Conservation (phyloP, 495 filamentous ascomycete genomes). For the Hypomontagnella submonticulosa region DNA sequence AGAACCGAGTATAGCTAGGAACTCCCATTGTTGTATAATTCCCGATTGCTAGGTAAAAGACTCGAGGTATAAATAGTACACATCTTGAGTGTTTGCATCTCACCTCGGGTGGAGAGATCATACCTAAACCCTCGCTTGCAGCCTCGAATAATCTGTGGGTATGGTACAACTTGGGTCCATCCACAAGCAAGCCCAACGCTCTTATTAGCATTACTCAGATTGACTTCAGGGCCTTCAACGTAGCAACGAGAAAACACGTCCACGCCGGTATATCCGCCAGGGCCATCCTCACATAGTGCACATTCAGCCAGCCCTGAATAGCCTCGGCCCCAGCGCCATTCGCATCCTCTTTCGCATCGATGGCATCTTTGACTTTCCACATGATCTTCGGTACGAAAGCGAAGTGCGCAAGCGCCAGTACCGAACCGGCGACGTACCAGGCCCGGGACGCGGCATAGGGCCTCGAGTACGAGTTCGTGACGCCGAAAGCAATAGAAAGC, state of each 20-base stretch:
- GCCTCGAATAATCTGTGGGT: no score
- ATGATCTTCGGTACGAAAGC: slow-evolving; percentile 45
- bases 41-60: no score
- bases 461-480: slow-evolving; percentile 36
- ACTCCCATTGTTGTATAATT: no score
- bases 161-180: background rate
- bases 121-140: no score
- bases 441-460: slow-evolving; percentile 27
- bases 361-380: slow-evolving; percentile 38
- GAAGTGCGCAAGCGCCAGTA: slow-evolving; percentile 38
- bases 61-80: no score
- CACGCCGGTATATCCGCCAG: slow-evolving; percentile 42
- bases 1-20: no score
- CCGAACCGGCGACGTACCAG: slow-evolving; percentile 44
- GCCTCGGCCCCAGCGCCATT: slow-evolving; percentile 17
- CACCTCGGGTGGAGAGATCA: no score
- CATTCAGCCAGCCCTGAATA: slow-evolving; percentile 39
- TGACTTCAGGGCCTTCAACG: slow-evolving; percentile 36
- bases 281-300: slow-evolving; percentile 39
- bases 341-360: slow-evolving; percentile 34
- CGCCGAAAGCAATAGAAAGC: slow-evolving; percentile 35
- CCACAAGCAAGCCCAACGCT: background rate
- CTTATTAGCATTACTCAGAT: background rate
- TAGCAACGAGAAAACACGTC: slow-evolving; percentile 45
- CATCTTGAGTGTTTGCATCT: no score